phyloP scores from a whole-genome alignment of 2,329 filamentous ascomycete species.

The Colletotrichum chrysophilum region DNA sequence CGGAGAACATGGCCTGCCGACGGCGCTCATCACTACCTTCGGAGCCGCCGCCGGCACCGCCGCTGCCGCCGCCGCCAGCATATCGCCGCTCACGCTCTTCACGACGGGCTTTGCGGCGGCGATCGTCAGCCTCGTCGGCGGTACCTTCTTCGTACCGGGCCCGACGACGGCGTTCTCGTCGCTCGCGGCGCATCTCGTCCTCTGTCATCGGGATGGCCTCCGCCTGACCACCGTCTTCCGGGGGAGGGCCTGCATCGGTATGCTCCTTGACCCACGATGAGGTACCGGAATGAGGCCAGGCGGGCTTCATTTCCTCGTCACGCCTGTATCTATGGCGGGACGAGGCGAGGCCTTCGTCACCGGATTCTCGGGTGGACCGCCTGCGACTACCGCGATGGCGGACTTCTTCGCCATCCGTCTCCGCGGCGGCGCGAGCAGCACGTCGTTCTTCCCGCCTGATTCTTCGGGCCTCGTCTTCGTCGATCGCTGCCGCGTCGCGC shows the following conservation, averaged over 20 bases:
- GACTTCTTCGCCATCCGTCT: constrained; percentile 40
- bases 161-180: constrained; percentile 49
- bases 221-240: constrained; percentile 40
- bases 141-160: constrained; percentile 46
- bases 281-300: constrained; percentile 68
- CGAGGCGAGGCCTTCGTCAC: constrained; percentile 46
- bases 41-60: constrained; percentile 34
- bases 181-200: constrained; percentile 55
- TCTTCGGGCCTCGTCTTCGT: constrained; percentile 60
- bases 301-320: constrained; percentile 35
- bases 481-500: constrained; percentile 39
- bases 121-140: constrained; percentile 49
- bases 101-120: constrained; percentile 46
- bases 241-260: constrained; percentile 65
- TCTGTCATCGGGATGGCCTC: constrained; percentile 42
- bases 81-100: constrained; percentile 43
- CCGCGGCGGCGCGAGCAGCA: constrained; percentile 36
- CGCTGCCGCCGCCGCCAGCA: constrained; percentile 8
- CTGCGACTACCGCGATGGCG: constrained; percentile 44
- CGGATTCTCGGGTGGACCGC: constrained; percentile 43
- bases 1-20: constrained; percentile 47
- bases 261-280: constrained; percentile 72
- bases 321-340: constrained; percentile 34
- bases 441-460: constrained; percentile 59
- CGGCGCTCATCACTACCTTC: constrained; percentile 52